A percentile compares a stretch with the other conserved stretches of the same genome.
Evolutionary conservation across 768 basidiomycete genomes (phyloP).

Genomic region (Gymnopilus junonius): DNA sequence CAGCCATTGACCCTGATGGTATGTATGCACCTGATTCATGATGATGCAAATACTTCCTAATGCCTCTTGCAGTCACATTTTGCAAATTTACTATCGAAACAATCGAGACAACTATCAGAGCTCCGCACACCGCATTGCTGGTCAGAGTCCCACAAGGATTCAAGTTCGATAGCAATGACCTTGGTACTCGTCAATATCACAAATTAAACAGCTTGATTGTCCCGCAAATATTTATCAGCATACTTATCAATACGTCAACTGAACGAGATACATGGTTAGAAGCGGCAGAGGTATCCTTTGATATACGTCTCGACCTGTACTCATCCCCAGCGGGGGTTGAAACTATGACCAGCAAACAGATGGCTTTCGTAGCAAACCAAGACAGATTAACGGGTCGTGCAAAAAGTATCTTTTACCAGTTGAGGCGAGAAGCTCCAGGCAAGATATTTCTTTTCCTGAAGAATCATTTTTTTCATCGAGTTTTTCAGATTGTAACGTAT

Average conservation of each 20-base stretch:
- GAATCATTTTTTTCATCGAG: background rate
- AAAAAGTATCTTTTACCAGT: slow-evolving; percentile 50
- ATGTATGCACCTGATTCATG: slow-evolving; percentile 27
- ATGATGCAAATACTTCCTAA: slow-evolving; percentile 5
- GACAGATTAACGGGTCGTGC: slow-evolving; percentile 73
- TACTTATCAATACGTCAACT: slow-evolving; percentile 49
- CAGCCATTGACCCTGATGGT: slow-evolving; percentile 81
- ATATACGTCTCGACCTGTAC: slow-evolving; percentile 72
- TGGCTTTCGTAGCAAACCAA: slow-evolving; percentile 69
- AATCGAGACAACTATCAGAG: slow-evolving; percentile 60
- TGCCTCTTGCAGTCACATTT: slow-evolving; percentile 70
- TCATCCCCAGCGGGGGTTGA: slow-evolving; percentile 60
- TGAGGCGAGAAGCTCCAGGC: slow-evolving; percentile 20
- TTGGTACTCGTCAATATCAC: slow-evolving; percentile 68
- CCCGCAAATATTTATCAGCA: slow-evolving; percentile 50
- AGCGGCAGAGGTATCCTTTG: slow-evolving; percentile 55
- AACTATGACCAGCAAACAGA: slow-evolving; percentile 54
- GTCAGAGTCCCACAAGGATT: slow-evolving; percentile 63
- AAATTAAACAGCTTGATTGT: slow-evolving; percentile 65
- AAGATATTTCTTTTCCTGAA: background rate
- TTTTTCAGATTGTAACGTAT: slow-evolving; percentile 20
- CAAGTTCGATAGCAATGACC: slow-evolving; percentile 72
- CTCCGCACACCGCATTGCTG: slow-evolving; percentile 56
- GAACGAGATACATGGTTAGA: slow-evolving; percentile 67
- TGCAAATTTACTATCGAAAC: slow-evolving; percentile 65